phyloP scores from a whole-genome alignment of 2,329 filamentous ascomycete genomes.

The Fonsecaea multimorphosa region DNA sequence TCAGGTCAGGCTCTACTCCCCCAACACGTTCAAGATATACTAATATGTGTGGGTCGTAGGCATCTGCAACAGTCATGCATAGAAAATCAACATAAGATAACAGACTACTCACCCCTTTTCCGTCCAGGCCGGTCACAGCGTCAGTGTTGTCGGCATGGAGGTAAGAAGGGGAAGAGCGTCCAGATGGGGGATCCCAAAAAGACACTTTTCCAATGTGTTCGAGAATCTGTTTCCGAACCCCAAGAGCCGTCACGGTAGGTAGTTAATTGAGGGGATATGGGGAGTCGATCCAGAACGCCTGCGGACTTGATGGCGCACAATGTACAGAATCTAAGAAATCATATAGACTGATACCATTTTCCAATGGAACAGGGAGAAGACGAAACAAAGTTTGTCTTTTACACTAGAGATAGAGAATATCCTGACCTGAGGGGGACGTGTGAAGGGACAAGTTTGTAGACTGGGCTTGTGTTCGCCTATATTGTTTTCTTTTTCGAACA shows the following conservation, averaged over 20 bases:
- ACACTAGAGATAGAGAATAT: neutral
- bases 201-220: neutral
- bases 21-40: neutral
- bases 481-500: neutral
- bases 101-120: too few species aligned
- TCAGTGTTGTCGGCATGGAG: too few species aligned
- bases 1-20: constrained; percentile 57
- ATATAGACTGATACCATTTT: neutral
- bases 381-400: neutral
- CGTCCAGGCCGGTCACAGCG: too few species aligned
- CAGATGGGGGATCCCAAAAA: too few species aligned
- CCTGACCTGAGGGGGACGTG: neutral
- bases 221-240: neutral
- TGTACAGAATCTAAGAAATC: neutral
- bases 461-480: neutral
- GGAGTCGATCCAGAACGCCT: neutral
- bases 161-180: neutral
- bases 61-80: constrained; percentile 18
- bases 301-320: neutral
- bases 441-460: too few species aligned
- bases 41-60: constrained; percentile 4
- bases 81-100: constrained; percentile 4
- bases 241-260: neutral
- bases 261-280: neutral
- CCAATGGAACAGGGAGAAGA: neutral